phyloP scores from a whole-genome alignment of 2,329 filamentous ascomycete genomes.

The Alternaria hordeiaustralica region DNA sequence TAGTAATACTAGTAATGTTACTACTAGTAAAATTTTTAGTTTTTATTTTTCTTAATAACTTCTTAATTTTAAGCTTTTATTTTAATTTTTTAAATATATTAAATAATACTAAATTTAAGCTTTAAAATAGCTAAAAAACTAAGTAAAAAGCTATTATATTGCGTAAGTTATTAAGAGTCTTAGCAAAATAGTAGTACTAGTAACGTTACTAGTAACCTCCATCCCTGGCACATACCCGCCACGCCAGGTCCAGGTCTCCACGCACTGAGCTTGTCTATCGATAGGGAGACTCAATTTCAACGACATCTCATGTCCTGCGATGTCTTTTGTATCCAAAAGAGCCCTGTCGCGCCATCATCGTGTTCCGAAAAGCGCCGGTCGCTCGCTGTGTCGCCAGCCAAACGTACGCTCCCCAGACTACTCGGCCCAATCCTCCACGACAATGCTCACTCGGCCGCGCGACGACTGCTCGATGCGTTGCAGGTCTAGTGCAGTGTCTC shows the following conservation, averaged over 20 bases:
- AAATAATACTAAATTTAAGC: too few relatives aligned
- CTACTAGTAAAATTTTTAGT: too few relatives aligned
- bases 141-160: too few relatives aligned
- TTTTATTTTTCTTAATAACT: too few relatives aligned
- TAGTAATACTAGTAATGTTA: too few relatives aligned
- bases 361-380: neutral
- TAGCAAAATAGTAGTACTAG: too few relatives aligned
- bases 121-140: too few relatives aligned
- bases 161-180: too few relatives aligned
- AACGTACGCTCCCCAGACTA: neutral
- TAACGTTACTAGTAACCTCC: too few relatives aligned
- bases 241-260: constrained; percentile 19
- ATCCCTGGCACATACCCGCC: neutral
- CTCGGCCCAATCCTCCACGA: neutral
- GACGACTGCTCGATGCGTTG: constrained; percentile 3
- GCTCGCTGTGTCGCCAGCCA: constrained; percentile 5
- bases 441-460: constrained; percentile 1
- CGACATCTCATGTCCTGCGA: constrained; percentile 15
- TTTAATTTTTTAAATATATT: too few relatives aligned
- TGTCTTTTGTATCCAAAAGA: neutral
- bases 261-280: constrained; percentile 20
- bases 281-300: constrained; percentile 25
- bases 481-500: constrained; percentile 6
- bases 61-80: too few relatives aligned
- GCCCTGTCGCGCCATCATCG: neutral